Evolutionary conservation across 2,329 filamentous ascomycete genomes (phyloP), one percentile per base, ranked within the genome.

Genomic region (Penicillium sp.): DNA sequence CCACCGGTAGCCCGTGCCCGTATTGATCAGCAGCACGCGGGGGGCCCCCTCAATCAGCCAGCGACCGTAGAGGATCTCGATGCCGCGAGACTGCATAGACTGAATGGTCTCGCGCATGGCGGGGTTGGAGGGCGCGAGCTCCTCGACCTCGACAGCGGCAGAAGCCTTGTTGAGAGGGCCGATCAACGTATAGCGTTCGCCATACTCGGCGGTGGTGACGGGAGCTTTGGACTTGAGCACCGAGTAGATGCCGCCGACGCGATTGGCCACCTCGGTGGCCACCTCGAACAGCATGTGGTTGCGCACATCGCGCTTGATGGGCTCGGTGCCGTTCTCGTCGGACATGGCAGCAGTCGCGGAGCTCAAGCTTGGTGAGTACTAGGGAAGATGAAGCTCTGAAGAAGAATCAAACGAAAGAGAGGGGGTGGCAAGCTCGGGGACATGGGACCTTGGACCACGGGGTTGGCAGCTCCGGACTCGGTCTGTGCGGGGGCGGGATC

Each of bases 191-290:
- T 99, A 99, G 61, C 90, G 85, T 54, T 96, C 91, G 74, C 94
- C 94, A 94, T 97, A 99, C 75, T 99, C 94, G 55, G 91, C 91
- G 0, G 92, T 96, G 39, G 94, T 97, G 56, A 97, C 94, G 45
- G 94, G 92, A 33, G 94, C 92, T 76, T 99, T 99, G 56, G 94
- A 99, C 76, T 99, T 99, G 76, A 99, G 86, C 61, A 99, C 94
- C 14, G 92, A 97, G 80, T 99, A 99, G 76, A 99, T 99, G 66
- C 94, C 94, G 69, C 94, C 94, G 56, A 99, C 94, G 82, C 94
- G 85, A 80, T 97, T 95, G 56, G 94, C 94, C 64, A 97, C 94
- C 73, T 99, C 94, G 20, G 94, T 97, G 55, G 94, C 91, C 66
- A 97, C 81, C 78, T 99, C 94, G 70, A 99, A 99, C 63, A 99